A percentile compares a stretch with the other conserved stretches of the same genome.
These are phyloP conservation scores for Cenchrus fungigraminus DNA, from an alignment of 176 grass and related monocot genomes.

Conservation along the genomic window DNA sequence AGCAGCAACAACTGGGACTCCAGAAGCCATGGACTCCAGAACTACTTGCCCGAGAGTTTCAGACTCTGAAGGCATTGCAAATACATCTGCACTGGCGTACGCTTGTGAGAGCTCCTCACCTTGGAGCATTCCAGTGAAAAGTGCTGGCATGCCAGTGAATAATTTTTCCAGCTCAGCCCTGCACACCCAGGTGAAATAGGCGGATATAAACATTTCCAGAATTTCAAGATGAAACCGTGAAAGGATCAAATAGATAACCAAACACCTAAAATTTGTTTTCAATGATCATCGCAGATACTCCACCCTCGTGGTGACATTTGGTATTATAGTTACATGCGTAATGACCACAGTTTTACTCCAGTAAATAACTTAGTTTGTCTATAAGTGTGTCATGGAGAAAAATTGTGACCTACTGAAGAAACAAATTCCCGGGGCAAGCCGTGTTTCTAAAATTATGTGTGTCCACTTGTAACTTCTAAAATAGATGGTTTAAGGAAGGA, in stretches of 20 bases:
- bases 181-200: constrained; percentile 33
- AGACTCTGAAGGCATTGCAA: constrained; percentile 97
- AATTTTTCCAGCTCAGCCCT: constrained; percentile 90
- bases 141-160: constrained; percentile 77
- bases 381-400: not conserved
- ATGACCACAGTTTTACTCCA: not conserved
- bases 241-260: constrained; percentile 1
- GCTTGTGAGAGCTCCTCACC: constrained; percentile 89
- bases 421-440: not conserved
- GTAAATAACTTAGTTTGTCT: constrained; percentile 17
- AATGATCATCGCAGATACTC: not conserved
- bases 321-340: not conserved
- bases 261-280: not conserved
- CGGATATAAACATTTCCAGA: not conserved
- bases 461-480: not conserved
- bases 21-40: constrained; percentile 95
- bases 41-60: constrained; percentile 99
- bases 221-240: constrained; percentile 3
- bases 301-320: not conserved
- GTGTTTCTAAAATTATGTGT: not conserved
- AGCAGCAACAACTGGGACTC: constrained; percentile 82
- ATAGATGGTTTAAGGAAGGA: not conserved
- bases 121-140: constrained; percentile 98
- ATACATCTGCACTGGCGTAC: constrained; percentile 88
- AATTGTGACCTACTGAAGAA: not conserved